A percentile compares a stretch with the other conserved stretches of the same genome.
These are phyloP conservation scores for Sphagnum contortum DNA, from an alignment of 225 moss, liverwort and hornwort genomes.

Conservation along the genomic window DNA sequence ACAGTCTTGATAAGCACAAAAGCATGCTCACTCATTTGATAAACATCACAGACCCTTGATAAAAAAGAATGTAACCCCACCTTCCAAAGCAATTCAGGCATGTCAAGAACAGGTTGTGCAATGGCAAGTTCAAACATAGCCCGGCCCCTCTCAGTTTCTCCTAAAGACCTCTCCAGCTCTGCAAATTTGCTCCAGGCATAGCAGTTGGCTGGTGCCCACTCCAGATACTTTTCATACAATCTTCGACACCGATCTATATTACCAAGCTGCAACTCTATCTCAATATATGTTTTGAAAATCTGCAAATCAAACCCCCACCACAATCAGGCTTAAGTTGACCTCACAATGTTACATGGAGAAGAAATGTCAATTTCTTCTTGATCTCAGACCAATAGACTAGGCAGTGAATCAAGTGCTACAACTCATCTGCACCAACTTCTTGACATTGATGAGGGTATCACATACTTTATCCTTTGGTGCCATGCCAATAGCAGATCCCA, in stretches of 20 bases:
- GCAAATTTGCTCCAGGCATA: constrained; percentile 99
- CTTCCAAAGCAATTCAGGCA: constrained; percentile 97
- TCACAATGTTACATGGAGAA: too few species aligned
- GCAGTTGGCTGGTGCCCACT: constrained; percentile 94
- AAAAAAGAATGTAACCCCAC: constrained; percentile 9
- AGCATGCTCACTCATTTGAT: too few species aligned
- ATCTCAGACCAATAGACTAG: too few species aligned
- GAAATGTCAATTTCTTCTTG: too few species aligned
- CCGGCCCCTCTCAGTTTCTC: constrained; percentile 86
- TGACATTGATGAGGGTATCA: too few species aligned
- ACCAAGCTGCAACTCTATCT: constrained; percentile 83
- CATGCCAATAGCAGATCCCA: constrained; percentile 86
- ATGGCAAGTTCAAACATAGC: constrained; percentile 93
- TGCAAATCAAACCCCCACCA: constrained; percentile 9
- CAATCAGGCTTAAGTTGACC: too few species aligned
- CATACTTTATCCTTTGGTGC: constrained; percentile 87
- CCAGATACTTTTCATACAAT: constrained; percentile 85
- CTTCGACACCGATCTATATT: constrained; percentile 84
- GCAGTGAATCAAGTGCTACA: too few species aligned
- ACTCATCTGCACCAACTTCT: too few species aligned
- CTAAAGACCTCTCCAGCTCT: constrained; percentile 80
- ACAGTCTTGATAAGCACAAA: too few species aligned
- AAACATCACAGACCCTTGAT: too few species aligned
- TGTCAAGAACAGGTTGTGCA: constrained; percentile 82
- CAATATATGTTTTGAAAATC: constrained; percentile 96